A percentile compares a stretch with the other conserved stretches of the same genome.
phyloP scores from a whole-genome alignment of 2,329 filamentous ascomycete genomes.

The Monosporascus sp. region DNA sequence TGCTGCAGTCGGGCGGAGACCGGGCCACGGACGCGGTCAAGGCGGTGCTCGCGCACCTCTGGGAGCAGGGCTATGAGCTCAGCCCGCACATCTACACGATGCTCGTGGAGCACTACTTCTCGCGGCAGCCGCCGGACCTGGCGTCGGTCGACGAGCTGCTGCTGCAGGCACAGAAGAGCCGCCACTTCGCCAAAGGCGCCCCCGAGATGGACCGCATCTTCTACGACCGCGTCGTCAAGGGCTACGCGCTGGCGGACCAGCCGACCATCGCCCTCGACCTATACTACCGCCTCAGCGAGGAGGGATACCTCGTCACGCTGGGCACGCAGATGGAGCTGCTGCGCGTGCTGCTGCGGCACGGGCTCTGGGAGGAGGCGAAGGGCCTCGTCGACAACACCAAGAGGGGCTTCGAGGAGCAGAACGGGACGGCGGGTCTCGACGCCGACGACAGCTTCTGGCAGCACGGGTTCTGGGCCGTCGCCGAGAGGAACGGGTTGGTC shows the following conservation, averaged over 20 bases:
- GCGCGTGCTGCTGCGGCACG: conserved; percentile 15
- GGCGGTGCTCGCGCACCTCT: conserved; percentile 59
- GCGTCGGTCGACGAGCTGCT: conserved; percentile 56
- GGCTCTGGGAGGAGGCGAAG: conserved; percentile 13
- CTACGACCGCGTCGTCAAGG: conserved; percentile 46
- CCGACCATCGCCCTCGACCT: conserved; percentile 42
- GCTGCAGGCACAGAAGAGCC: conserved; percentile 29
- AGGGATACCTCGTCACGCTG: conserved; percentile 36
- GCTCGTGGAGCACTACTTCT: conserved; percentile 63
- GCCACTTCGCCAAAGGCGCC: not conserved
- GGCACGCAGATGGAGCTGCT: conserved; percentile 39
- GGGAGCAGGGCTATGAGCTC: conserved; percentile 42
- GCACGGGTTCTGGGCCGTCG: conserved; percentile 46
- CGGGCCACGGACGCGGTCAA: conserved; percentile 46
- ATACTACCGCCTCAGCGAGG: conserved; percentile 38
- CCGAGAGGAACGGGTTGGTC: conserved; percentile 30
- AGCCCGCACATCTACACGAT: conserved; percentile 69
- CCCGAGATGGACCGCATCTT: conserved; percentile 43
- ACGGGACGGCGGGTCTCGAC: conserved; percentile 4
- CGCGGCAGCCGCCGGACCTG: conserved; percentile 51
- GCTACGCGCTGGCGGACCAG: conserved; percentile 53
- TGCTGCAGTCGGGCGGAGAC: conserved; percentile 41
- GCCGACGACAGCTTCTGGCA: conserved; percentile 28
- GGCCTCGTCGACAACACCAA: conserved; percentile 17
- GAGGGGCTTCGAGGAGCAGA: conserved; percentile 10